Base-by-base conservation (phyloP, 306 rosid genomes). In the Trichosanthes truncata region DNA sequence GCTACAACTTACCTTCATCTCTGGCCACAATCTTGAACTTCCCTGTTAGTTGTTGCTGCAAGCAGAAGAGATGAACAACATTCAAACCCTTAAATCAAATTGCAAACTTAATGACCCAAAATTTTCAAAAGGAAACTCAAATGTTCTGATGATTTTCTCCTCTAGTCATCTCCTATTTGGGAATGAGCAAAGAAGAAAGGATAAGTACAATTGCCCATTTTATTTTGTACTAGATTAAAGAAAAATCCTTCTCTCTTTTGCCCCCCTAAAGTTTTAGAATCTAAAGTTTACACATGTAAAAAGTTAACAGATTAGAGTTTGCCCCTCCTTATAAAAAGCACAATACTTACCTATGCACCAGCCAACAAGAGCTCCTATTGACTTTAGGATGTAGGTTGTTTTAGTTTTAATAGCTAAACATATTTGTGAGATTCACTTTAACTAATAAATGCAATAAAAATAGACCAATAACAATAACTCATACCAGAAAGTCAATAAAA, bases 1-100 rank as follows among this genome's bases (percentile, higher is more conserved):
- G 10, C 77, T 71, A 71, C 56, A 26, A 4, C 60, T 73, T 48
- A 46, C 60, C 41, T 74, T 87, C 89, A 12, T 87, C 86, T 82
- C 85, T 51, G 4, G 98, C 92, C 72, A 95, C 98, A 76, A 95
- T 95, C 77, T 85, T 92, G 88, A 84, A 95, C 81, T 91, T 95
- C 25, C 98, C 98, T 2, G 95, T 85, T 79, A 74, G 84, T 88
- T 95, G 93, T 90, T 92, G 92, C 98, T 95, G 90, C 93, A 87
- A 83, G 46, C 51, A 76, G 36, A 81, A 55, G 78, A 48, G 40
- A 7, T 45, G 7, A 25, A 73, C 41, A 45, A 9, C 7, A 73
- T 25, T 73, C 77, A 73, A 46, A 73, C 25, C 57, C 77, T 5
- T 1, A 23, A 45, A 33, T 56, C 35, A 45, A 9, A 45, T 45